phyloP scores from a whole-genome alignment of 2,329 filamentous ascomycete genomes.

The Drechslerella coelobrocha region DNA sequence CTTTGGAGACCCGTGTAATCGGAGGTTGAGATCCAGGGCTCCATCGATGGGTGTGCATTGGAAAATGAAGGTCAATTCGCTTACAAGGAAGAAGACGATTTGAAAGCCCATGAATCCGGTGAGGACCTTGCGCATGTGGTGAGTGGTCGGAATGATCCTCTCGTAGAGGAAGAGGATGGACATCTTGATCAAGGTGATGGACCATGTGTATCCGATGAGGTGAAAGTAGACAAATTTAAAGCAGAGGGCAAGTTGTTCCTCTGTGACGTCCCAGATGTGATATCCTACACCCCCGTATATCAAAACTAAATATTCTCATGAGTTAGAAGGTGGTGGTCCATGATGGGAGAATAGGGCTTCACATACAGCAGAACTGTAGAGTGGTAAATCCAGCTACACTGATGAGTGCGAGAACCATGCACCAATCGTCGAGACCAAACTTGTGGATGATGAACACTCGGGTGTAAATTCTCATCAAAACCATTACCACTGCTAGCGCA shows the following conservation, averaged over 20 bases:
- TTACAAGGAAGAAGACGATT: constrained; percentile 41
- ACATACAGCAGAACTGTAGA: constrained; percentile 48
- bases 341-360: not conserved
- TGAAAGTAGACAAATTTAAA: constrained; percentile 50
- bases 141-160: constrained; percentile 45
- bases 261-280: constrained; percentile 46
- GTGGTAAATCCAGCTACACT: constrained; percentile 44
- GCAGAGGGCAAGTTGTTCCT: constrained; percentile 36
- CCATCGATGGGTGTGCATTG: constrained; percentile 41
- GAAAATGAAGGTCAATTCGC: constrained; percentile 41
- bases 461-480: constrained; percentile 46
- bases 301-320: constrained; percentile 12
- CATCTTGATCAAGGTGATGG: constrained; percentile 47
- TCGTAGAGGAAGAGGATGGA: constrained; percentile 47
- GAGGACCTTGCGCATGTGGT: constrained; percentile 44
- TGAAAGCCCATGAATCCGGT: constrained; percentile 44
- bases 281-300: constrained; percentile 47
- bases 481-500: constrained; percentile 41
- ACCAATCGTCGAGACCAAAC: constrained; percentile 47
- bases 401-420: constrained; percentile 37
- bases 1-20: constrained; percentile 27
- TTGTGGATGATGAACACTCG: constrained; percentile 41
- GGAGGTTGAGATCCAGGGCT: constrained; percentile 15
- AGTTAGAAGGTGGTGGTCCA: not conserved
- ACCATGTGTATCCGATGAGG: constrained; percentile 46